A percentile compares a stretch with the other conserved stretches of the same genome.
phyloP scores from a whole-genome alignment of 2,329 filamentous ascomycete species.

The Xylariaceae sp. region DNA sequence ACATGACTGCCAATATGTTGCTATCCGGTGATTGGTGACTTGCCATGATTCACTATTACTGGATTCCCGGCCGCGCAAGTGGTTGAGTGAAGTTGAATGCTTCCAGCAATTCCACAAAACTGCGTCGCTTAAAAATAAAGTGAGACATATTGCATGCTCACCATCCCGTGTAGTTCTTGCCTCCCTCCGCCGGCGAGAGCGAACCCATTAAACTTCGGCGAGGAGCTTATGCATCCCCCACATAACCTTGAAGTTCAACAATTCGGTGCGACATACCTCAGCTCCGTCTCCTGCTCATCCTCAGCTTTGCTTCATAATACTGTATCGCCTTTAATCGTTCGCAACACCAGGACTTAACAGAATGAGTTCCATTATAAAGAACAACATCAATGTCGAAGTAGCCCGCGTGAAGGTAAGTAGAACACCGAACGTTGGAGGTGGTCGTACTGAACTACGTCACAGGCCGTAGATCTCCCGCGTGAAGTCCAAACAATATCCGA shows the following conservation, averaged over 20 bases:
- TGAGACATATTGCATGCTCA: neutral
- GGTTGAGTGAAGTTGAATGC: constrained; percentile 12
- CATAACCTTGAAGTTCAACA: constrained; percentile 1
- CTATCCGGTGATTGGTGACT: neutral
- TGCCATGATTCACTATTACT: neutral
- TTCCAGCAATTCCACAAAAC: neutral
- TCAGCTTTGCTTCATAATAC: neutral
- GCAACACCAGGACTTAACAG: neutral
- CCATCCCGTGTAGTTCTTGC: neutral
- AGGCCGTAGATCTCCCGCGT: constrained; percentile 11
- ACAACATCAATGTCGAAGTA: constrained; percentile 5
- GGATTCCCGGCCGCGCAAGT: constrained; percentile 10
- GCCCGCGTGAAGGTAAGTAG: constrained; percentile 13
- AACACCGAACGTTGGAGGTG: neutral
- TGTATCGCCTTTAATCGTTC: neutral
- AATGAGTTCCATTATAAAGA: constrained; percentile 18
- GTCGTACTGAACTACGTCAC: constrained; percentile 3
- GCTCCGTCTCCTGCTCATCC: neutral
- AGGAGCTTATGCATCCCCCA: constrained; percentile 5
- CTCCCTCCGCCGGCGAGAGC: neutral
- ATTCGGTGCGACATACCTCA: neutral
- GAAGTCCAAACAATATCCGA: constrained; percentile 3
- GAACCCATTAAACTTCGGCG: neutral
- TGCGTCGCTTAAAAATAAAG: neutral
- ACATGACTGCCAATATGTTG: constrained; percentile 14